Base-by-base conservation (phyloP, 257 asterid genomes). In the Gynochthodes officinalis region DNA sequence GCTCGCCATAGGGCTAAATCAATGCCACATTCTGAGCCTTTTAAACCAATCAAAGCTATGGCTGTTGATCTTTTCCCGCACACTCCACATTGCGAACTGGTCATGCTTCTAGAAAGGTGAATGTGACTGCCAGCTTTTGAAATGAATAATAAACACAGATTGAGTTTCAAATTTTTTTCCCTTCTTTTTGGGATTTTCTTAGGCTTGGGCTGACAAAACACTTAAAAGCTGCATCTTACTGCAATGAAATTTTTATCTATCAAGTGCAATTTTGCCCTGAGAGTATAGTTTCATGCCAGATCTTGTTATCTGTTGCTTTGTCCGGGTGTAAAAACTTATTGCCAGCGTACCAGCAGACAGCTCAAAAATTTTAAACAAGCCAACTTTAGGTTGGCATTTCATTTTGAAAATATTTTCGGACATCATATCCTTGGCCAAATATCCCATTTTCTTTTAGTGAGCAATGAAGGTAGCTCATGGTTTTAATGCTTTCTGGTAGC, bases 1-100 rank as follows among this genome's bases (percentile, higher is more conserved):
- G 99, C 99, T 74, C 89, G 99, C 35, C 96, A 86, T 61, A 81
- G 99, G 75, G 82, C 92, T 25, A 95, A 92, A 80, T 95, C 99
- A 23, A 95, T 95, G 98, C 98, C 99, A 46, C 57, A 39, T 48
- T 95, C 99, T 0, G 98, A 92, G 86, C 99, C 97, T 27, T 95
- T 95, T 71, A 85, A 72, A 39, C 99, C 98, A 21, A 69, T 95
- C 77, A 92, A 86, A 84, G 90, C 98, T 72, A 84, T 89, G 93
- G 99, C 97, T 8, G 96, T 95, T 9, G 99, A 95, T 83, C 94
- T 95, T 63, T 95, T 95, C 48, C 98, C 99, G 15, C 99, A 95
- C 76, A 85, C 99, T 48, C 91, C 91, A 21, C 99, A 95, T 74
- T 92, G 99, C 60, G 98, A 95, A 71, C 83, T 89, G 49, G 97